A percentile compares a stretch with the other conserved stretches of the same genome.
phyloP scores from a whole-genome alignment of 176 grass and related monocot genomes.

The Eleusine indica region DNA sequence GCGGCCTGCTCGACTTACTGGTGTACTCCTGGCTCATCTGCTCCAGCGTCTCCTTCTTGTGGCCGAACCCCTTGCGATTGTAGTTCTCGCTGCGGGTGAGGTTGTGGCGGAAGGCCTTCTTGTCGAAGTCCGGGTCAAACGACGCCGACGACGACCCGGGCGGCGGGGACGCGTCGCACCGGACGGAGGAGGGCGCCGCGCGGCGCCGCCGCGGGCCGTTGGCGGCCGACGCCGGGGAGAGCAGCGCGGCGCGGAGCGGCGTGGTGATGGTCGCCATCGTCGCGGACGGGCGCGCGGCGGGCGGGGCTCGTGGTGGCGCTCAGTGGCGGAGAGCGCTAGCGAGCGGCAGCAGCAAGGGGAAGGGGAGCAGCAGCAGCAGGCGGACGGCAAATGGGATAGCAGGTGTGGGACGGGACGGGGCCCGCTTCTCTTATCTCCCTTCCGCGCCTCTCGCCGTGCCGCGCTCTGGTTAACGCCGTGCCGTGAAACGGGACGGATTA shows the following conservation, averaged over 20 bases:
- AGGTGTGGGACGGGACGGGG: background rate
- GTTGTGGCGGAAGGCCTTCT: conserved; percentile 97
- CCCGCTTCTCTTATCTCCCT: too few relatives aligned
- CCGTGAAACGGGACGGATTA: conserved; percentile 10
- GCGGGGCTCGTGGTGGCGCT: too few relatives aligned
- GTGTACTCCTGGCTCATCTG: conserved; percentile 94
- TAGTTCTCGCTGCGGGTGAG: conserved; percentile 97
- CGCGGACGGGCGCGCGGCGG: background rate
- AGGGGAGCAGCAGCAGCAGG: background rate
- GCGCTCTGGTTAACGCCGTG: too few relatives aligned
- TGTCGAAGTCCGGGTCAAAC: conserved; percentile 81
- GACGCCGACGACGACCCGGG: conserved; percentile 9
- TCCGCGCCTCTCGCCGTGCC: too few relatives aligned
- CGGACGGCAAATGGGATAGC: background rate
- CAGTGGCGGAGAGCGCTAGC: background rate
- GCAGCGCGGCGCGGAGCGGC: conserved; percentile 53
- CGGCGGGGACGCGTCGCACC: conserved; percentile 58
- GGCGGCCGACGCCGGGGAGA: conserved; percentile 41
- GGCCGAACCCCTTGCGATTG: conserved; percentile 85
- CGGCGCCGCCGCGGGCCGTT: conserved; percentile 1
- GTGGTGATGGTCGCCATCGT: conserved; percentile 73
- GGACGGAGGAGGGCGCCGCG: conserved; percentile 44
- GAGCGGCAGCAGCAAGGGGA: background rate
- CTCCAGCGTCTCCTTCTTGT: conserved; percentile 98
- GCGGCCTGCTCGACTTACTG: conserved; percentile 53